Evolutionary conservation across 371 early-diverging fungal species (phyloP), one percentile per base, ranked within the genome.

Genomic region (Apophysomyces sp.): DNA sequence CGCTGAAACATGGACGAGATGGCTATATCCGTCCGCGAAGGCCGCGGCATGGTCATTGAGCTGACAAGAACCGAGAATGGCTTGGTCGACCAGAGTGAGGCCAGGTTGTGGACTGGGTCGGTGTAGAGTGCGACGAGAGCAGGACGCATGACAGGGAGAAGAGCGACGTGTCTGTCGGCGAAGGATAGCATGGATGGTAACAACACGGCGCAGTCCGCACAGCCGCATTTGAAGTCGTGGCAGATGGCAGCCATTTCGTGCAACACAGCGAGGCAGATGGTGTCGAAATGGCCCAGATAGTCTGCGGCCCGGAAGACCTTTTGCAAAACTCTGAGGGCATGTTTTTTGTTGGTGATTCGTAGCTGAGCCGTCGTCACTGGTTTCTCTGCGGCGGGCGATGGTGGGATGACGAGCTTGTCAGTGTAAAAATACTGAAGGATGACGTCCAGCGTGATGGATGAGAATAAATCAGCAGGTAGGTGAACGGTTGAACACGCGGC

Each of bases 181-280:
- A 77, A 76, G 11, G 67, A 68, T 13, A 81, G 52, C 73, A 81
- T 78, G 52, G 77, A 76, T 3, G 81, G 81, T 26, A 81, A 34
- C 21, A 78, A 28, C 2, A 67, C 57, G 9, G 73, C 74, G 44
- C 81, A 81, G 26, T 71, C 70, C 15, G 64, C 13, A 52, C 81
- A 81, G 5, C 65, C 40, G 59, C 78, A 81, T 52, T 78, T 75
- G 67, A 81, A 78, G 1, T 66, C 41, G 53, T 81, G 73, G 40
- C 78, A 78, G 2, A 75, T 27, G 0, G 26, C n/a, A 8, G 59
- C 67, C 64, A 81, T 76, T 54, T 73, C 69, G 51, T 68, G 51
- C 31, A 78, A 28, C 6, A 68, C 55, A 1, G 75, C 71, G 4
- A 56, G 39, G 13, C 77, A 69, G 1, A 77, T 44, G 3, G 68